Evolutionary conservation across 2,329 filamentous ascomycete species (phyloP), one percentile per base, ranked within the genome.

Genomic region (Trichoderma atrobrunneum): DNA sequence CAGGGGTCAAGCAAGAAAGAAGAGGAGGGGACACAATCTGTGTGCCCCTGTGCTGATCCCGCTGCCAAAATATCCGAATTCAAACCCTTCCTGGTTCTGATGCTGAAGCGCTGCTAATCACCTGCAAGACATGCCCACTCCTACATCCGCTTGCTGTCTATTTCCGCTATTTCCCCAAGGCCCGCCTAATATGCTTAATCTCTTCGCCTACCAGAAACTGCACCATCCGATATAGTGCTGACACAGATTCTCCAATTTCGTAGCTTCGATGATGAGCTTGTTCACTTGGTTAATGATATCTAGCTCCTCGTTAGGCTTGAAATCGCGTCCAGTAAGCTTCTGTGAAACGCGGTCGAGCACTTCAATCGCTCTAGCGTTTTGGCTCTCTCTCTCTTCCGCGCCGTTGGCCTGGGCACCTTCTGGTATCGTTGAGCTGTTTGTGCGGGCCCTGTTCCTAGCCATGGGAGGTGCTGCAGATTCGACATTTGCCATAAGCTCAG

Each of bases 141-240:
- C 24, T 26, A 48, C 61, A 39, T 16, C 16, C 54, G 7, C n/a
- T 26, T 48, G 30, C 43, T 54, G 21, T 65, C n/a, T 54, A 26
- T 26, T 60, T 34, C 54, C 65, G 51, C 68, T 59, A n/a, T 48
- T 28, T 34, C 18, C 54, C 14, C 28, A 34, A 28, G 26, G 14
- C 34, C 51, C 32, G 7, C 32, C 30, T 36, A 24, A 54, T 39
- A 30, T 30, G 34, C 43, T n/a, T 48, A 12, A 30, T 30, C 66
- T 6, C 28, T 11, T 28, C 34, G 34, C 72, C 79, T 83, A 98
- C 95, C 95, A 98, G 87, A 98, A 98, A 83, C 93, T 97, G 84
- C 95, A 98, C 95, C 95, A 98, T 75, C 96, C 96, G 77, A 98
- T 97, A 81, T 98, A 99, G 85, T 98, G 96, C 86, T 98, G 96